These are phyloP conservation scores for Claviceps digitariae DNA, from an alignment of 2,329 filamentous ascomycete species.

Conservation along the genomic window DNA sequence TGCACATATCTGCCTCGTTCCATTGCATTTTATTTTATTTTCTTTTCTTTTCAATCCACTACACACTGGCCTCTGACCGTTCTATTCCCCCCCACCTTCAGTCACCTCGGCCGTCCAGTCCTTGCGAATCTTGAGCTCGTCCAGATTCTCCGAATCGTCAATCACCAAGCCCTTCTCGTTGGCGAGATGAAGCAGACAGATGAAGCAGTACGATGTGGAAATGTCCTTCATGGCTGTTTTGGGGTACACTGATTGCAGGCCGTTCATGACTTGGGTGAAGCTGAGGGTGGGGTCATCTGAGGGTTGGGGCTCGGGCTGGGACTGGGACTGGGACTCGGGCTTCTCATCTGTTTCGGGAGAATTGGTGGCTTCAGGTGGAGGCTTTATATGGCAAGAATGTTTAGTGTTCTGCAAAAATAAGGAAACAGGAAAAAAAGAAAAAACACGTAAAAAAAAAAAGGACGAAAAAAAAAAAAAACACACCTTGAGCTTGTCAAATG, in stretches of 20 bases:
- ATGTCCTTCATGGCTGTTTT: slow-evolving; percentile 83
- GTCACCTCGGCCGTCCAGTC: slow-evolving; percentile 47
- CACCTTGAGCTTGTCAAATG: slow-evolving; percentile 39
- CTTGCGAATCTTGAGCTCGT: slow-evolving; percentile 47
- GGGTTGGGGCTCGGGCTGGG: no score
- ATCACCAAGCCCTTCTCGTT: slow-evolving; percentile 86
- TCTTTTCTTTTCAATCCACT: no score
- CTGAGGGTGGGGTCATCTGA: slow-evolving; percentile 46
- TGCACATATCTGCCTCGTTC: no score
- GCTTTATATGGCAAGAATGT: neutral
- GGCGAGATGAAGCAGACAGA: slow-evolving; percentile 77
- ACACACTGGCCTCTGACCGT: no score
- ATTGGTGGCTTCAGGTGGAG: slow-evolving; percentile 2
- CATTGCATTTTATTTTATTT: no score
- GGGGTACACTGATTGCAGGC: slow-evolving; percentile 72
- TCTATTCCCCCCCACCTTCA: slow-evolving; percentile 27
- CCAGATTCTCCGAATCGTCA: slow-evolving; percentile 44
- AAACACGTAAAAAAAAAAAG: neutral
- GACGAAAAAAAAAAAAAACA: slow-evolving; percentile 13
- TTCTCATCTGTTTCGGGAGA: slow-evolving; percentile 19
- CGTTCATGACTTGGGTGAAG: slow-evolving; percentile 88
- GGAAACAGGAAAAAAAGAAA: no score
- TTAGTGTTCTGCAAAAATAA: neutral
- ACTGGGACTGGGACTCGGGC: no score
- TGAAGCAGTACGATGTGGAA: slow-evolving; percentile 87